Evolutionary conservation across 1,284 basidiomycete species (phyloP).

Genomic region (Rhodotorula sp.): DNA sequence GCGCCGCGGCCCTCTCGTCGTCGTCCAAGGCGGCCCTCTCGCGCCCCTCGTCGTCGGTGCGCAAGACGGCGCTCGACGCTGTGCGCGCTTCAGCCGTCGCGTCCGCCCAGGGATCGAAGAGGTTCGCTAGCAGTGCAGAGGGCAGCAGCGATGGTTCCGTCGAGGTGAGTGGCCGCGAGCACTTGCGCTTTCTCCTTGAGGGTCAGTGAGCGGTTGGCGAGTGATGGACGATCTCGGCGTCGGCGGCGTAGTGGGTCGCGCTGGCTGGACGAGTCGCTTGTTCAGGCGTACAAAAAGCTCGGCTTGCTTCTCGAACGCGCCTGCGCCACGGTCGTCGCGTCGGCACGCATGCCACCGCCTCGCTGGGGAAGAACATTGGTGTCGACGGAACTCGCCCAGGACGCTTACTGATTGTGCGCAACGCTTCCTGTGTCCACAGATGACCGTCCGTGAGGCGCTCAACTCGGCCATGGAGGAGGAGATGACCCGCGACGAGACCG

Average conservation of each 20-base stretch:
- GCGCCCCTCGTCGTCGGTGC: conserved; percentile 14
- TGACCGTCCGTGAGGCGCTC: conserved; percentile 98
- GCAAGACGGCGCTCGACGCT: conserved; percentile 18
- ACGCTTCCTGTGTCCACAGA: conserved; percentile 55
- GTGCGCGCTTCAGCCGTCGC: conserved; percentile 8
- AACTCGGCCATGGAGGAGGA: conserved; percentile 99
- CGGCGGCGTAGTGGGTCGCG: no score
- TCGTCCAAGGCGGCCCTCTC: conserved; percentile 6
- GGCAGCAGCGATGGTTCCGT: conserved; percentile 26
- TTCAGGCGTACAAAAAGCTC: no score
- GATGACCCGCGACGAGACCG: conserved; percentile 92
- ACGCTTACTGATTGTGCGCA: neutral
- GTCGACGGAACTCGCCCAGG: neutral
- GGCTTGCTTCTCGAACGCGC: no score
- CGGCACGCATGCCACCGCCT: no score
- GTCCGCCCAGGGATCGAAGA: conserved; percentile 3
- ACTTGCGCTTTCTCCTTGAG: neutral
- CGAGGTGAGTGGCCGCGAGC: conserved; percentile 21
- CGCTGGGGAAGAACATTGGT: no score
- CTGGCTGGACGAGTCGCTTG: no score
- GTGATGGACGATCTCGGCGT: no score
- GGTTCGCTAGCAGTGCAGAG: conserved; percentile 27
- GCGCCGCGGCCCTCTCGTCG: conserved; percentile 4
- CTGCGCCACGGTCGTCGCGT: no score
- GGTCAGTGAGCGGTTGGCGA: no score